Evolutionary conservation across 257 asterid genomes (phyloP), one percentile per base, ranked within the genome.

Genomic region (Thymus quinquecostatus): DNA sequence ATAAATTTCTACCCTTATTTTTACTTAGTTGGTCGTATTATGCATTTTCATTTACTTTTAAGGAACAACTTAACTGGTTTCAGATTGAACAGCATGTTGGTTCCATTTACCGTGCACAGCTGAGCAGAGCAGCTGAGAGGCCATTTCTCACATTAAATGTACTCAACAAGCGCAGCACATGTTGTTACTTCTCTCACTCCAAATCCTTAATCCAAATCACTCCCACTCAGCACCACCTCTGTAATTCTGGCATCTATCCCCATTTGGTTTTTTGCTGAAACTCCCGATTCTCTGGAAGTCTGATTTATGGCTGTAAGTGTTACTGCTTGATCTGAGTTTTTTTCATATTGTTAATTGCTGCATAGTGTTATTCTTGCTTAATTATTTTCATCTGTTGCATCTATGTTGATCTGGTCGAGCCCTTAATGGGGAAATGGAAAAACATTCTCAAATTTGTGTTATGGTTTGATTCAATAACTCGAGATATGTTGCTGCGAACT

Each of bases 251-350:
- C 59, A 10, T 56, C 69, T 66, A 27, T 55, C 48, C 62, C 51
- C 71, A 54, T 36, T 41, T 66, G 78, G 72, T 71, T 55, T 66
- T 21, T 60, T 38, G 70, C 80, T 77, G 13, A 40, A 70, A 43
- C 48, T 44, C 49, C 10, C 49, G 8, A 36, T 36, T 36, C 57
- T 59, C 28, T 76, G 57, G 70, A 60, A 71, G 78, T 66, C 60
- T 49, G 70, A 79, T 86, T 11, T 44, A 64, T 64, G 85, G 81
- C 80, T 28, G 88, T 83, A 72, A 79, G 83, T 76, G 53, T 33
- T 64, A 30, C 71, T 57, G 58, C 70, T 27, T 34, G 27, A 64
- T 64, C 69, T 21, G 10, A 28, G 51, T 21, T 62, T 56, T 33
- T 28, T 1, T 58, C 55, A 53, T 80, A 73, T 59, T 36, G 21